These are phyloP conservation scores for Sporobolus alterniflorus DNA, from an alignment of 202 grass and related monocot genomes.

Conservation along the genomic window DNA sequence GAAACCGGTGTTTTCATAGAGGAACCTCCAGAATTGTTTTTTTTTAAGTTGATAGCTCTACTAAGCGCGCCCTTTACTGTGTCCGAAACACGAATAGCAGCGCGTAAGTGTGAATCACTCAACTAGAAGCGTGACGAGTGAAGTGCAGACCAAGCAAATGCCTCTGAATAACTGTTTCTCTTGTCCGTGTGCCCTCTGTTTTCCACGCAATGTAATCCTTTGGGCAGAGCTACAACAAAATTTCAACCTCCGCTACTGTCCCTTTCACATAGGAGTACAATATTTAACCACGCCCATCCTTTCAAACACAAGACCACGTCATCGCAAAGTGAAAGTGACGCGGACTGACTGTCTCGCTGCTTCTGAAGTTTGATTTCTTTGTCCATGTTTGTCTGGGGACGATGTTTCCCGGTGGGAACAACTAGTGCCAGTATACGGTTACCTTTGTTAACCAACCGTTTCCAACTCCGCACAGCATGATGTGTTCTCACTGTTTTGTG, in stretches of 20 bases:
- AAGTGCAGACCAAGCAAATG: slow-evolving; percentile 42
- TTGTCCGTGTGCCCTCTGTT: neutral
- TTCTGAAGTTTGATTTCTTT: neutral
- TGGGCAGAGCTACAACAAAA: neutral
- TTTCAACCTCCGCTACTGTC: neutral
- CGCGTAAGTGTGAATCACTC: slow-evolving; percentile 19
- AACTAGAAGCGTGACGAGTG: neutral
- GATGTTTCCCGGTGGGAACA: neutral
- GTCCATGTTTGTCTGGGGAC: neutral
- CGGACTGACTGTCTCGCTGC: neutral
- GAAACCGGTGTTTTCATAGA: neutral
- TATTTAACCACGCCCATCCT: neutral
- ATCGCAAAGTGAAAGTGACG: neutral
- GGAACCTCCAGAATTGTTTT: neutral
- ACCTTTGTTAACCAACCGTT: neutral
- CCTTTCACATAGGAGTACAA: slow-evolving; percentile 28
- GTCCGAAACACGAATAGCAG: neutral
- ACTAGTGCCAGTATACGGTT: neutral
- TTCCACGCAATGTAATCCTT: neutral
- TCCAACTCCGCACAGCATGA: slow-evolving; percentile 2
- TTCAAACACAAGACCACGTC: neutral
- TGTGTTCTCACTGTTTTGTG: neutral
- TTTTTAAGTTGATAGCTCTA: neutral
- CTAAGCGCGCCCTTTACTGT: neutral
- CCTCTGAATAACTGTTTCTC: slow-evolving; percentile 20